These are phyloP conservation scores for Fusarium duplospermum DNA, from an alignment of 2,329 filamentous ascomycete species.

Conservation along the genomic window DNA sequence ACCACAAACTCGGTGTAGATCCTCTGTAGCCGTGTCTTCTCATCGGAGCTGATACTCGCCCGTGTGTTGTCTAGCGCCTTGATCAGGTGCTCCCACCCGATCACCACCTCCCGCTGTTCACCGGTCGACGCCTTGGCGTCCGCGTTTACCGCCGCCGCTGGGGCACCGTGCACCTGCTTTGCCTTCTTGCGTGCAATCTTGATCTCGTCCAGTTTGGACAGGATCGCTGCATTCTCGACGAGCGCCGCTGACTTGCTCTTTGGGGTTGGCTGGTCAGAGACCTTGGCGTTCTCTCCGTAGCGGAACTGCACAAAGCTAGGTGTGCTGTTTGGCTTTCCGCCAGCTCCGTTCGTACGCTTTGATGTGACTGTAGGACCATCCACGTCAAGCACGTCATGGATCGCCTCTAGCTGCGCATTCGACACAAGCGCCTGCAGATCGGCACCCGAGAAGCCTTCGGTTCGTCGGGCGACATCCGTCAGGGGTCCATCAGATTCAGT, in stretches of 20 bases:
- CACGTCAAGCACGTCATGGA: constrained; percentile 84
- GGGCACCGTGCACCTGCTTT: constrained; percentile 49
- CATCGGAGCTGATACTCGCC: constrained; percentile 83
- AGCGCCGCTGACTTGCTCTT: constrained; percentile 66
- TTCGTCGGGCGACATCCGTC: constrained; percentile 79
- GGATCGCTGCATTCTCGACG: constrained; percentile 82
- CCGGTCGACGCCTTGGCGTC: constrained; percentile 45
- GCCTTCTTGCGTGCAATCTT: constrained; percentile 72
- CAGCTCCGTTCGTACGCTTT: constrained; percentile 51
- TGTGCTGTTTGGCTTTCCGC: constrained; percentile 44
- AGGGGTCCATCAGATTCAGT: constrained; percentile 67
- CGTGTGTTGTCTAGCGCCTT: constrained; percentile 81
- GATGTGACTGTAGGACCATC: constrained; percentile 60
- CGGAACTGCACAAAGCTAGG: constrained; percentile 84
- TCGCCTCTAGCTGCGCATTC: constrained; percentile 96
- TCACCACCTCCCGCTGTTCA: constrained; percentile 76
- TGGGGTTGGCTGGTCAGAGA: constrained; percentile 55
- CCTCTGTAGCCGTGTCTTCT: constrained; percentile 76
- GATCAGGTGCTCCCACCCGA: constrained; percentile 85
- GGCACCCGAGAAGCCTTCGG: constrained; percentile 92
- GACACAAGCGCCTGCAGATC: constrained; percentile 95
- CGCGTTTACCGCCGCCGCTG: constrained; percentile 26
- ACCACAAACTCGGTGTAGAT: constrained; percentile 96
- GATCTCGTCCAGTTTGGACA: constrained; percentile 84
- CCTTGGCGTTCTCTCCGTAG: constrained; percentile 72